Base-by-base conservation (phyloP, 1,284 basidiomycete genomes). In the Cutaneotrichosporon sp. region DNA sequence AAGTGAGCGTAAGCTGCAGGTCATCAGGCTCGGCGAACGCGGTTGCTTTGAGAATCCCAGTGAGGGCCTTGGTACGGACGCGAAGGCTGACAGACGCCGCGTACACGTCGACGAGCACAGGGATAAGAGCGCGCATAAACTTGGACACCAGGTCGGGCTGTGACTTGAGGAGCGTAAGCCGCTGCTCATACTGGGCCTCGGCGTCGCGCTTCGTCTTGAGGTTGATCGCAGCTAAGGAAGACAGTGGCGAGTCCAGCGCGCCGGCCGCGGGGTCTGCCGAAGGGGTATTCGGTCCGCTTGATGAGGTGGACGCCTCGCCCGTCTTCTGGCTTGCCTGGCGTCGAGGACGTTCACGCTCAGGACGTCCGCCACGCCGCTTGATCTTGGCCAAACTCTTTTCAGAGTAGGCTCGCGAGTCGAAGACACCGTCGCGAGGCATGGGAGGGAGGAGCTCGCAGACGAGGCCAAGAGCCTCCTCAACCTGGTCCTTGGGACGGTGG, bases 401-500 rank as follows among this genome's bases (percentile, higher is more conserved):
- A 0, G 91, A 90, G 76, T 97, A 97, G 0, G 84, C 83, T 69
- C 90, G 92, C 70, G 90, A 86, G 75, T 97, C 95, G 77, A 97
- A 98, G 9, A 97, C 90, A 26, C 95, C 95, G 78, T 97, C 92
- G 88, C 72, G 40, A 0, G 94, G 91, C 32, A 94, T 80, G 9
- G 95, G 91, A 0, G 95, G 95, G 80, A 97, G 86, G 18, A 97
- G 81, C 76, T 97, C 95, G 42, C 90, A 90, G 30, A 95, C 84
- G 21, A 97, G 85, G 67, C 89, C 89, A 31, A 97, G 82, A 0
- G 91, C 88, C 80, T 97, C 94, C 80, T 97, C 93, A 7, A 97
- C 87, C 77, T 97, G 94, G 70, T 98, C 96, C 81, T 98, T 98
- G 11, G 96, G 91, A 46, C 94, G 86, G 78, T 97, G 93, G 0